phyloP scores from a whole-genome alignment of 257 asterid genomes.

The Nicotiana tabacum region DNA sequence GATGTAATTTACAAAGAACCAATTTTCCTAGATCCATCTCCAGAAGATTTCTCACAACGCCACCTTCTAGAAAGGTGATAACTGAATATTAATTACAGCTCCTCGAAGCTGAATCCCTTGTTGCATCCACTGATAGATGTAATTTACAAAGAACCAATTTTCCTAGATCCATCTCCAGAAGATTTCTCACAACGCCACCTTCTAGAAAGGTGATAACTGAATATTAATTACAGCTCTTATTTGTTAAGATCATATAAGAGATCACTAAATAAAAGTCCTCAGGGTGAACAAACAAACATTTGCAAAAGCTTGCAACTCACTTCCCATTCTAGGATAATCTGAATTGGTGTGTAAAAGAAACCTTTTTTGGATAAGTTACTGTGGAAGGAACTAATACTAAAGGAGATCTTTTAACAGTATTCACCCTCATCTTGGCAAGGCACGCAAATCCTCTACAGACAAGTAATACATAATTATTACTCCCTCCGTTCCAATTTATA shows the following conservation, averaged over 20 bases:
- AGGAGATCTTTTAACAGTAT: background rate
- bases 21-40: background rate
- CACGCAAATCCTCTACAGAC: background rate
- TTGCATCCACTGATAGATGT: background rate
- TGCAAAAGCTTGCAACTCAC: background rate
- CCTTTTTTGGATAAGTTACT: background rate
- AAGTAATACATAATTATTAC: background rate
- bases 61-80: background rate
- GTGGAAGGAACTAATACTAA: background rate
- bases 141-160: background rate
- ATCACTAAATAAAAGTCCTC: background rate
- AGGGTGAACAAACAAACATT: background rate
- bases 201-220: constrained; percentile 1
- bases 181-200: background rate
- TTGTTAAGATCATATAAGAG: background rate
- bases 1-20: background rate
- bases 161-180: background rate
- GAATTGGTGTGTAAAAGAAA: background rate
- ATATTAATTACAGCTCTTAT: background rate
- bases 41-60: background rate
- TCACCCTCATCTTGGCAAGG: background rate
- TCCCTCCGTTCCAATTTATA: no score
- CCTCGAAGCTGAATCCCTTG: background rate
- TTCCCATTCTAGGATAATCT: background rate
- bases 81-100: background rate